phyloP scores from a whole-genome alignment of 2,329 filamentous ascomycete species.

The Helicocarpus griseus region DNA sequence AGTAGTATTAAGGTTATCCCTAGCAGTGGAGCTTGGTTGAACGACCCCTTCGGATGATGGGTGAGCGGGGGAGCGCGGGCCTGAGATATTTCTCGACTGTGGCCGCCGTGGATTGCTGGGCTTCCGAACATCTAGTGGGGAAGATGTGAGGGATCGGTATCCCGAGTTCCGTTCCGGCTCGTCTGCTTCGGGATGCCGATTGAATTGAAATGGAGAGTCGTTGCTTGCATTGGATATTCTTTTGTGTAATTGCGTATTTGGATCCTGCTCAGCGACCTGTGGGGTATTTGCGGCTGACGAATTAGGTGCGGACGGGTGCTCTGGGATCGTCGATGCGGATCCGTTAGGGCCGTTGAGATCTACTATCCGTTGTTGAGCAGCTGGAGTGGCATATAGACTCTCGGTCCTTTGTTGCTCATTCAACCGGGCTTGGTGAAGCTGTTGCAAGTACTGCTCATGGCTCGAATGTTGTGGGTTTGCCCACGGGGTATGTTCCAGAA shows the following conservation, averaged over 20 bases:
- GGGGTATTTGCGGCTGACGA: constrained; percentile 37
- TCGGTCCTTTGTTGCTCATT: constrained; percentile 26
- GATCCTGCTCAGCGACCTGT: constrained; percentile 29
- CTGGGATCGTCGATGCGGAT: constrained; percentile 38
- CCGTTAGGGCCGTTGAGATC: constrained; percentile 35
- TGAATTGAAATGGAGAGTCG: constrained; percentile 18
- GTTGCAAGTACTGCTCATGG: constrained; percentile 43
- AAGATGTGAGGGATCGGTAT: constrained; percentile 29
- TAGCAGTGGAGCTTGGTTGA: constrained; percentile 7
- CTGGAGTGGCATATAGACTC: constrained; percentile 32
- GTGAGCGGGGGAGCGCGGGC: constrained; percentile 17
- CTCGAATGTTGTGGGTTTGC: constrained; percentile 76
- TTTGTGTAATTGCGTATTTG: constrained; percentile 7
- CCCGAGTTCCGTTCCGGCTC: constrained; percentile 23
- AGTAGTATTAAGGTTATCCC: background rate
- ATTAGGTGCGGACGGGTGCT: constrained; percentile 31
- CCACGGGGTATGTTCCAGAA: constrained; percentile 84
- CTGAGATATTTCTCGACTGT: constrained; percentile 18
- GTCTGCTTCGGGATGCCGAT: constrained; percentile 25
- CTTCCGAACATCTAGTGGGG: constrained; percentile 31
- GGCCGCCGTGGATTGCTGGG: constrained; percentile 20
- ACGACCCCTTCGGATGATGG: constrained; percentile 4
- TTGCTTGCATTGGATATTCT: constrained; percentile 9
- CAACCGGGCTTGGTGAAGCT: constrained; percentile 22
- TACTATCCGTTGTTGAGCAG: constrained; percentile 34